Base-by-base conservation (phyloP, 805 yeast species). In the Wickerhamomyces bisporus region DNA sequence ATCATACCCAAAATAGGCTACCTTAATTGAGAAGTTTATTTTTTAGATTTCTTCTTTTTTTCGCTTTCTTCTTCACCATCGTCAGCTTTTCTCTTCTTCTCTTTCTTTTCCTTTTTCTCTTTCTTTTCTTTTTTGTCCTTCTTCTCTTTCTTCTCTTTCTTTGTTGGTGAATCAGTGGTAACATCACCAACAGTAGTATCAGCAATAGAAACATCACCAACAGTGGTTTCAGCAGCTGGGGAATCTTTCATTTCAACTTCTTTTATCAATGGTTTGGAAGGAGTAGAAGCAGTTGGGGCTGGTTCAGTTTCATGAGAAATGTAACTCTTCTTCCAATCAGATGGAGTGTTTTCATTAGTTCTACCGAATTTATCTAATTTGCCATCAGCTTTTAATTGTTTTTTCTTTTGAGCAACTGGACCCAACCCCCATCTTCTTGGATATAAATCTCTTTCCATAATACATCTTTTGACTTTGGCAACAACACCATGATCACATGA, bases 361-460 rank as follows among this genome's bases (percentile, higher is more conserved):
- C 96, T 82, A 48, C 98, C 98, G 59, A 68, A 93, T 68, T 91
- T 86, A 73, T 93, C 98, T 60, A 93, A 79, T 70, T 93, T 91
- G 58, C 98, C 98, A 50, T 85, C 95, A 38, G 94, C 84, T 77
- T 89, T 91, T 75, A 93, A 72, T 73, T 91, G 96, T 77, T 93
- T 93, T 85, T 93, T 93, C 82, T 88, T 88, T 68, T 86, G 87
- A 44, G 98, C 98, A 62, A 89, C 86, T 55, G 98, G 98, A 55
- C 98, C 98, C 55, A 93, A 71, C 46, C 98, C 98, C 98, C 98
- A 93, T 77, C 97, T 83, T 77, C 98, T 85, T 69, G 98, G 98
- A 67, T 93, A 93, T 36, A 95, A 79, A 65, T 93, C 98, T 73
- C 98, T 83, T 73, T 93, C 98, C 98, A 93, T 93, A 57, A 93